Evolutionary conservation across 306 rosid species (phyloP).

Genomic region (Malus domestica): ASM211411v1 NC_041789.1:29665001-29665500

Average conservation of each 20-base stretch:
- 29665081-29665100: not conserved
- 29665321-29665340: too few species aligned
- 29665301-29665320: not conserved
- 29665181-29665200: not conserved
- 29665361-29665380: not conserved
- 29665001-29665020: not conserved
- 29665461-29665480: constrained; percentile 63
- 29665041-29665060: not conserved
- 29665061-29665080: not conserved
- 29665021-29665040: not conserved
- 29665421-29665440: not conserved
- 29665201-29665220: not conserved
- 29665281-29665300: constrained; percentile 6
- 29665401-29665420: not conserved
- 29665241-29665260: constrained; percentile 10
- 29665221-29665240: not conserved
- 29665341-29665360: not conserved
- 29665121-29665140: not conserved
- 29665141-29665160: not conserved
- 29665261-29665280: constrained; percentile 10
- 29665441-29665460: constrained; percentile 41
- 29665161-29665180: not conserved
- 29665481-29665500: constrained; percentile 68
- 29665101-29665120: not conserved
- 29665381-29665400: not conserved